Evolutionary conservation across 2,329 filamentous ascomycete genomes (phyloP).

Genomic region (Cordyceps pruinosa): DNA sequence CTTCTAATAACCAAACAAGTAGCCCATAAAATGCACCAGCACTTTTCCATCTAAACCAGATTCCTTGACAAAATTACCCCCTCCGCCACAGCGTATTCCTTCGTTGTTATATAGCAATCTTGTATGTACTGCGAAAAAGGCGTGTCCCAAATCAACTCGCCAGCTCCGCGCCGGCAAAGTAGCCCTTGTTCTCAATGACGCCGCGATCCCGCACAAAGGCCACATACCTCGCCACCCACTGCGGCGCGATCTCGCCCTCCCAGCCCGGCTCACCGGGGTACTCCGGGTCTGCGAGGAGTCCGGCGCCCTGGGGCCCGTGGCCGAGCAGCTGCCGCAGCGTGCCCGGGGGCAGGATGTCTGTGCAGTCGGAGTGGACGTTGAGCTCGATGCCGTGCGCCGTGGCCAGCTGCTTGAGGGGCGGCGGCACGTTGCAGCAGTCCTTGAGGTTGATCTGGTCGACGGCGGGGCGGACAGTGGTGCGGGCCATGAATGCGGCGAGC

Average conservation of each 20-base stretch:
- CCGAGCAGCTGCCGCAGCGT: conserved; percentile 80
- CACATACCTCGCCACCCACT: conserved; percentile 97
- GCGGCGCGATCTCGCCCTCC: conserved; percentile 70
- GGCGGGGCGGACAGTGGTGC: conserved; percentile 63
- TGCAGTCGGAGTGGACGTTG: conserved; percentile 89
- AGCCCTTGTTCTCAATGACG: conserved; percentile 97
- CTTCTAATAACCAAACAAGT: conserved; percentile 1
- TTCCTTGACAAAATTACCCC: neutral
- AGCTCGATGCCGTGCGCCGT: conserved; percentile 78
- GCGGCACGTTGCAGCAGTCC: conserved; percentile 93
- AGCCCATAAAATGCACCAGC: neutral
- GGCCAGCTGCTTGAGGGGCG: conserved; percentile 77
- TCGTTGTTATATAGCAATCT: neutral
- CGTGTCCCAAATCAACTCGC: conserved; percentile 26
- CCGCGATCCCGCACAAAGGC: conserved; percentile 89
- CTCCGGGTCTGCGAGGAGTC: conserved; percentile 60
- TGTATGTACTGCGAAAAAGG: neutral
- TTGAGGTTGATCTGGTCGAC: conserved; percentile 96
- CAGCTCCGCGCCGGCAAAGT: conserved; percentile 81
- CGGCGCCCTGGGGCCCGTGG: conserved; percentile 62
- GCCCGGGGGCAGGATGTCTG: conserved; percentile 79
- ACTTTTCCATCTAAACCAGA: neutral
- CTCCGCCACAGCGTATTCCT: neutral
- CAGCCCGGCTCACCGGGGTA: conserved; percentile 48
- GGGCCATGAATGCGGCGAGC: conserved; percentile 66